These are phyloP conservation scores for Aspergillus bombycis DNA, from an alignment of 2,329 filamentous ascomycete genomes.

Conservation along the genomic window DNA sequence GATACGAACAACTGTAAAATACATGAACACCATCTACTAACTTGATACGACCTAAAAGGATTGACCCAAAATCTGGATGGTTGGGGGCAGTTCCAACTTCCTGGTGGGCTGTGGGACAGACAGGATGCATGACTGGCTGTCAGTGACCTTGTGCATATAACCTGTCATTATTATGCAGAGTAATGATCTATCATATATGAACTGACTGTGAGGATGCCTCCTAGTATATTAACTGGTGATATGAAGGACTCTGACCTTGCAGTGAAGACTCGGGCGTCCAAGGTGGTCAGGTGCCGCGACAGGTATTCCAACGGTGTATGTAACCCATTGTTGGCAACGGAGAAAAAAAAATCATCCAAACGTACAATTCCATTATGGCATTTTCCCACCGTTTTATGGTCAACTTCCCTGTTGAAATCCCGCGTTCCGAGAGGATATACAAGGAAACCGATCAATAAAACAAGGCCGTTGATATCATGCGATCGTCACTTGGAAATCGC, in stretches of 20 bases:
- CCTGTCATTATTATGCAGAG: constrained; percentile 8
- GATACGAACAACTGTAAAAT: not conserved
- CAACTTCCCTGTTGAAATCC: not conserved
- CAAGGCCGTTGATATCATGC: constrained; percentile 10
- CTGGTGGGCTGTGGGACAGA: not conserved
- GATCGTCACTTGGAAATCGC: not conserved
- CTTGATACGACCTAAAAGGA: not conserved
- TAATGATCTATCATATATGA: constrained; percentile 5
- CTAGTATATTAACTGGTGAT: not conserved
- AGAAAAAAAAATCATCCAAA: not conserved
- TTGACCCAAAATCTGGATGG: not conserved
- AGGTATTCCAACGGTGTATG: not conserved
- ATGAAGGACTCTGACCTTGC: not conserved
- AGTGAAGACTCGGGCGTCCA: not conserved
- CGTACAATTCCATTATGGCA: not conserved
- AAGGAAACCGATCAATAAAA: constrained; percentile 2
- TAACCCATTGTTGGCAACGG: not conserved
- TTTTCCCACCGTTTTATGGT: not conserved
- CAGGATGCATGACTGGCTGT: constrained; percentile 1
- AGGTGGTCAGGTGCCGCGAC: not conserved
- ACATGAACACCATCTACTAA: not conserved
- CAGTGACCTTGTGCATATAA: constrained; percentile 5
- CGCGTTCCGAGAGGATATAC: not conserved
- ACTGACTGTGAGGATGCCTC: not conserved
- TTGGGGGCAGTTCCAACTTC: not conserved